Percentiles rank a stretch among this genome's conserved stretches.
Evolutionary conservation across 140 eudicot species (phyloP).

Genomic region (Oenanthe javanica): DNA sequence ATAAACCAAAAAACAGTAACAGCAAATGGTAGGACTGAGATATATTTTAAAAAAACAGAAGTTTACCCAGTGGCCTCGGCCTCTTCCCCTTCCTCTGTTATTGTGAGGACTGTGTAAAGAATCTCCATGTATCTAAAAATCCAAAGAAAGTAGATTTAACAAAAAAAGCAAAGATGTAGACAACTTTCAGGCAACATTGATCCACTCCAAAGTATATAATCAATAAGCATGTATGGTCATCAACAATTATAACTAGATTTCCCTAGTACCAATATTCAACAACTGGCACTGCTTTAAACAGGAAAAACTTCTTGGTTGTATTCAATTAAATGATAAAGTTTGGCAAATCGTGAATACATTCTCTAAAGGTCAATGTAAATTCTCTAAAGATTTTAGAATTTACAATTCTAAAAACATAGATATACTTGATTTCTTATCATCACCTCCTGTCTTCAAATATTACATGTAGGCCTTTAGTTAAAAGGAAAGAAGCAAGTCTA

Average conservation of each 20-base stretch:
- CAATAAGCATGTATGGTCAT: not conserved
- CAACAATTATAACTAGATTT: not conserved
- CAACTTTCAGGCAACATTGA: not conserved
- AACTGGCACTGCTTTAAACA: not conserved
- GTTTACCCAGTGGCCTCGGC: slow-evolving; percentile 22
- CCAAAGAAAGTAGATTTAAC: not conserved
- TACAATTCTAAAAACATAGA: not conserved
- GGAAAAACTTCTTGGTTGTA: not conserved
- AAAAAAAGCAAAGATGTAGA: not conserved
- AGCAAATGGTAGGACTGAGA: not conserved
- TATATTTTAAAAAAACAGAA: not conserved
- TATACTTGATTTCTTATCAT: not conserved
- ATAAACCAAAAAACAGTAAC: not conserved
- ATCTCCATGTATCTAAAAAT: slow-evolving; percentile 15
- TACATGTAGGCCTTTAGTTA: not conserved
- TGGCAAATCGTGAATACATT: not conserved
- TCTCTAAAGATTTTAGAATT: too few species aligned
- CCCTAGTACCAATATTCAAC: not conserved
- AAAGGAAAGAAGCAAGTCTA: not conserved
- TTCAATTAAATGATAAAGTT: not conserved
- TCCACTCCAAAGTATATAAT: slow-evolving; percentile 2
- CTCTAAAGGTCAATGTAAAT: not conserved
- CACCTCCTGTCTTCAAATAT: not conserved
- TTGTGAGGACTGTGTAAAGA: slow-evolving; percentile 1
- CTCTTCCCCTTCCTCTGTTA: slow-evolving; percentile 19